Base-by-base conservation (phyloP, 139 green algal species). In the Yamagishiella unicocca region DNA sequence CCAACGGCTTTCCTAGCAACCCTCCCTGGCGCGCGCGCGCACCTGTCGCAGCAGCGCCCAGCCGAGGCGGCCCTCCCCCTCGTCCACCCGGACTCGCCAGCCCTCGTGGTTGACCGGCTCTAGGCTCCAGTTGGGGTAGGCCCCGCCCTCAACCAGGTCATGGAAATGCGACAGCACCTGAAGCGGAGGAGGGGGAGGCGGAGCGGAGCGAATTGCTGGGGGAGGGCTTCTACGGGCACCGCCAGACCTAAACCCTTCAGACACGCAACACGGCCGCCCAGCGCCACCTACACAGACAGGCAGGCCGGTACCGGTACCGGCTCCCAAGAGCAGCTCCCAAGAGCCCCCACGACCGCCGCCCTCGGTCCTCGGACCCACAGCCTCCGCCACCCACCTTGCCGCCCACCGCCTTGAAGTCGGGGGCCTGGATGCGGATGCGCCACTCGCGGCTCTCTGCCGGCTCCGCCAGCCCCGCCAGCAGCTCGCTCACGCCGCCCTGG, bases 31-130 rank as follows among this genome's bases (percentile, higher is more conserved):
- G n/a, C n/a, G 62, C 62, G 29, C 29, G 38, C 81, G 3, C 66
- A 87, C 81, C 81, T 92, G 89, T 2, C 97, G 94, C 55, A 99
- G 92, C 77, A 99, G 92, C 45, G 96, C 46, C 97, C 97, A 99
- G 2, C 97, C 97, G 50, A 92, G 79, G n/a, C 90, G 87, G 64
- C 94, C 95, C 5, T 92, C 90, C 31, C 92, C 95, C 89, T 98
- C 96, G 24, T 94, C 94, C 25, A 97, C 87, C 24, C 85, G 89
- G 19, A 98, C 93, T 2, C 96, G 92, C 93, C 94, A 97, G 10
- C 97, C 96, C 89, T 99, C 96, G 87, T 97, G 93, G 88, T 98
- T 99, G 53, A 95, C 95, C 40, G 90, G 42, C 70, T 96, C 96
- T 61, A 97, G 78, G 2, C 46, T 38, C 95, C 95, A 98, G 66